Conservation (phyloP, 164 flowering plant genomes). For the Vitis labrusca region DNA sequence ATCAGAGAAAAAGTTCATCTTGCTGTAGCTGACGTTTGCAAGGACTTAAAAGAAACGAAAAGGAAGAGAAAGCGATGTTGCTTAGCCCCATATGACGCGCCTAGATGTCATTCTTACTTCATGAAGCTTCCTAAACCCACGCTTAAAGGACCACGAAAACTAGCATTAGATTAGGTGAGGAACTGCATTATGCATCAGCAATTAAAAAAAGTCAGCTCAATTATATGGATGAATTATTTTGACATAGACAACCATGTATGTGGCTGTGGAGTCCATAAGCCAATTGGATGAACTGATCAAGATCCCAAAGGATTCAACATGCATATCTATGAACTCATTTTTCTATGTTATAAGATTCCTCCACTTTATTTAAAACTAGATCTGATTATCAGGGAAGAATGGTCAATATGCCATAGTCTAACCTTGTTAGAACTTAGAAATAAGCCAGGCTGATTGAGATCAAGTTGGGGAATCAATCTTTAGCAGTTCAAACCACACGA, state of each 20-base stretch:
- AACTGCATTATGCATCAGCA: neutral
- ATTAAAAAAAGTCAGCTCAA: conserved; percentile 1
- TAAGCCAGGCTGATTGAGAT: neutral
- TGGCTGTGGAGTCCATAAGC: neutral
- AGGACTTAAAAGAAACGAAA: neutral
- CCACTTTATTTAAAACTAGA: neutral
- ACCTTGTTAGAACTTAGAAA: neutral
- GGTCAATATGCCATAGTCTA: neutral
- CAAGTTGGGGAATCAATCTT: neutral
- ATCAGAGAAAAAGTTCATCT: too few species aligned
- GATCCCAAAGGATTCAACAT: conserved; percentile 1
- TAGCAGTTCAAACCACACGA: neutral
- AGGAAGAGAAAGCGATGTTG: neutral
- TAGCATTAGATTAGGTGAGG: neutral
- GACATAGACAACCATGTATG: neutral
- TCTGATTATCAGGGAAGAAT: neutral
- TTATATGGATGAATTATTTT: neutral
- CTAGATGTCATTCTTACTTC: neutral
- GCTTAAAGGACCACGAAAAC: neutral
- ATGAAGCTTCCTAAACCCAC: neutral
- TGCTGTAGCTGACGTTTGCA: neutral
- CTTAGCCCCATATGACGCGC: neutral
- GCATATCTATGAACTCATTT: neutral
- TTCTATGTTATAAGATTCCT: neutral
- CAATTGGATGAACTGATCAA: neutral